Base-by-base conservation (phyloP, 306 rosid genomes). In the Begonia masoniana region DNA sequence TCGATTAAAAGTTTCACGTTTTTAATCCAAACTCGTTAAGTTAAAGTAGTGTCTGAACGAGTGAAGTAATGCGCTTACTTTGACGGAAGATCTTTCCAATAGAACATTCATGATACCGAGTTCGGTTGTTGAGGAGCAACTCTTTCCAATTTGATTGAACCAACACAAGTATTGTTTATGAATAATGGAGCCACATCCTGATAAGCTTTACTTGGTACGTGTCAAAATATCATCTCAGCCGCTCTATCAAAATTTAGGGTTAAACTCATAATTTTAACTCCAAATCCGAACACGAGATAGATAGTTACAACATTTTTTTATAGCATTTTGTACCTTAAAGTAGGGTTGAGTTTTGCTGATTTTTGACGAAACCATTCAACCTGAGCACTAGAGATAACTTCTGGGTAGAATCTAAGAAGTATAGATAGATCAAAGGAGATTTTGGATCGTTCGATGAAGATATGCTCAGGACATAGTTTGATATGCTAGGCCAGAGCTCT, bases 201-300 rank as follows among this genome's bases (percentile, higher is more conserved):
- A 46, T 78, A 89, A 12, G 85, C 85, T 57, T 39, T 50, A 73
- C 87, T 85, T 55, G 97, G 94, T 66, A 89, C 82, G 51, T 88
- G 97, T 95, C 97, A 88, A 61, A 88, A 88, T 31, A 82, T 54
- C 50, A 89, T 72, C 89, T 89, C 97, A 1, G 87, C 80, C 31
- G 80, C 80, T 42, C 95, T 89, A 82, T 57, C 71, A 56, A 13
- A 49, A 31, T 21, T 21, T 21, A 21, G 24, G 2, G 24, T 21
- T 21, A 21, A 21, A 17, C 24, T 21, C 24, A 2, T 21, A 21
- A 21, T 31, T 31, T 31, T 31, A 31, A 31, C 39, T 5, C 7
- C 39, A 31, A 31, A 31, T 31, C 8, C 2, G 9, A 31, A 31
- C 39, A 31, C 1, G 8, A 31, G 39, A 31, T 31, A 5, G 39